Base-by-base conservation (phyloP, 768 basidiomycete species). In the Mycena epipterygia region DNA sequence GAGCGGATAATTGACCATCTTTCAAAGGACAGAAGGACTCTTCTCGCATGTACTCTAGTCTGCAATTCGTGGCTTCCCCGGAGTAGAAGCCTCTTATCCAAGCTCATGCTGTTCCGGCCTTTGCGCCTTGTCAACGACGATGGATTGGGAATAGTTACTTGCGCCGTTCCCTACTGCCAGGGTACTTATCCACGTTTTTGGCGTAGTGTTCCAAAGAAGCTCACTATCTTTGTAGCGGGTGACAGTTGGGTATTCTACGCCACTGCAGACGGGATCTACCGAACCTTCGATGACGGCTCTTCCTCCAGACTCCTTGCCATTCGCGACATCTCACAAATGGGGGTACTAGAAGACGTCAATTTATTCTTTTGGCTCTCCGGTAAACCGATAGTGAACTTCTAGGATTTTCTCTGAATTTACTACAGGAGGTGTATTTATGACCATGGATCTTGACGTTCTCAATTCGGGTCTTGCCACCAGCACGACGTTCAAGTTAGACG, bases 311-410 rank as follows among this genome's bases (percentile, higher is more conserved):
- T 68, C 41, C 27, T 64, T 3, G 32, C 42, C 1, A 27, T 68
- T 11, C 46, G n/a, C 37, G 46, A 68, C 21, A 92, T 95, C 23
- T 88, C 88, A 0, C 93, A 95, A 80, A 88, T 95, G 19, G 93
- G 94, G 68, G 87, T 95, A 5, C 84, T 95, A 33, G 91, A 93
- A 76, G 90, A 93, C 46, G 91, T 89, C 72, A 89, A 92, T 72
- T 84, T 94, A 7, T 83, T 95, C 60, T 86, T 95, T 58, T 93
- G 94, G 27, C 84, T 95, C 25, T 91, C 93, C 37, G 91, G 91
- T 89, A n/a, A 58, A 19, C 80, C 77, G 42, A 48, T 32, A 41
- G 23, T 19, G 19, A 5, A 33, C 61, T 35, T 16, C 51, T 46
- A 48, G 46, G n/a, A n/a, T 25, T 48, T 9, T 19, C 30, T 29